Evolutionary conservation across 768 basidiomycete genomes (phyloP), one percentile per base, ranked within the genome.

Genomic region (Coprinellus aureogranulatus): DNA sequence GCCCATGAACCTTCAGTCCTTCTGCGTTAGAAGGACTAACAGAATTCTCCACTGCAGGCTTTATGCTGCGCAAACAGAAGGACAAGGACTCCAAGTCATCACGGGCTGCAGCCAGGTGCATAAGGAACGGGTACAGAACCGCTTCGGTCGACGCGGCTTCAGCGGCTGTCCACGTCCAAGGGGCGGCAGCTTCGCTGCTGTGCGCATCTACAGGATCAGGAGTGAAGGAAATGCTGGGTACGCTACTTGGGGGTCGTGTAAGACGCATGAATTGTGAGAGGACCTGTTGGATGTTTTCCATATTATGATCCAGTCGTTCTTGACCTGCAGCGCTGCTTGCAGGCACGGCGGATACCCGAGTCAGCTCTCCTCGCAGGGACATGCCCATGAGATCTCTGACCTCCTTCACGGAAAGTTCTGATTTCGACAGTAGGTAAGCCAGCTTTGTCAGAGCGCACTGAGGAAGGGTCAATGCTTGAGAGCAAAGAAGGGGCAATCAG

Each of bases 361-460:
- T 93, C 41, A 98, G 84, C 70, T 98, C 94, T 46, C 94, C 94
- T 6, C 94, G 92, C 11, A 97, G 77, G 3, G 95, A 89, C 31
- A 80, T 85, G 12, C 83, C 76, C 56, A 97, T 82, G 22, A 96
- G 80, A 40, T 84, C 76, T 54, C 92, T 86, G 45, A 98, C 82
- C 72, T 92, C 83, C 20, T 76, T 68, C 2, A 77, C 66, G 0
- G 82, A 78, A 6, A 96, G 81, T 64, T 92, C 89, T 0, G 88
- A 77, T 68, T 97, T 96, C 5, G 92, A 92, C 31, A 97, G 79
- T 14, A 98, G 82, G 67, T 97, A 98, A 46, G 89, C 82, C 16
- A 98, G 80, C 73, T 98, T 98, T 14, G 92, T 81, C 20, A 97
- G 81, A 1, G 94, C 94, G 58, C 92, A 92, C 93, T 95, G 56